Percentiles rank a stretch among this genome's conserved stretches.
Conservation (phyloP, 225 moss, liverwort and hornwort genomes). For the Anthoceros angustus region DNA sequence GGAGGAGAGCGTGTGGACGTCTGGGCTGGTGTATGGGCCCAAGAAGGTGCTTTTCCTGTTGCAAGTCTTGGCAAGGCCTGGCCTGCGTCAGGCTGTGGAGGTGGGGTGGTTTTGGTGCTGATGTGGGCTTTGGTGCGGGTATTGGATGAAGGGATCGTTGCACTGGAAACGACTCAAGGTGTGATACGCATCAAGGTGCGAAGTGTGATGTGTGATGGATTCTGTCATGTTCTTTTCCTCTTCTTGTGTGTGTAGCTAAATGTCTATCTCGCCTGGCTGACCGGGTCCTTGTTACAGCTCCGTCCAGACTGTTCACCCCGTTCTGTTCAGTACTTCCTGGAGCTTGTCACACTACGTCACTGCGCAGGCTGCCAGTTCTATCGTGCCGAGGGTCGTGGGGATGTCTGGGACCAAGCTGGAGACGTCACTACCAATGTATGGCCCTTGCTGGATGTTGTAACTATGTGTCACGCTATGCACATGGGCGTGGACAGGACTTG, state of each 20-base stretch:
- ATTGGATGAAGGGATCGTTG: constrained; percentile 39
- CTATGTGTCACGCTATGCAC: too few species aligned
- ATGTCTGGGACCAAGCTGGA: constrained; percentile 46
- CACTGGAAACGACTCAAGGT: constrained; percentile 36
- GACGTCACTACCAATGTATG: constrained; percentile 31
- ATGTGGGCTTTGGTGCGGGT: not conserved
- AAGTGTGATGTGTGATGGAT: not conserved
- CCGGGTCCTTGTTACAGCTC: constrained; percentile 33
- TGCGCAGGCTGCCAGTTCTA: constrained; percentile 74
- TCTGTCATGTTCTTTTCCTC: not conserved
- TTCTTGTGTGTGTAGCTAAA: not conserved
- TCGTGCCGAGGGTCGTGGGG: constrained; percentile 65
- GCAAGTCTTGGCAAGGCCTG: not conserved
- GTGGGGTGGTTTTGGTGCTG: not conserved
- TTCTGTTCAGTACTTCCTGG: constrained; percentile 45
- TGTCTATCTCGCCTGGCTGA: not conserved
- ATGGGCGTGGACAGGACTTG: too few species aligned
- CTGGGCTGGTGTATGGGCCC: constrained; percentile 41
- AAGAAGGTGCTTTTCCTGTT: constrained; percentile 25
- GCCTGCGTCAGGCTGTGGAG: not conserved
- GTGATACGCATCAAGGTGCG: constrained; percentile 44
- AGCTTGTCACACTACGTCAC: constrained; percentile 50
- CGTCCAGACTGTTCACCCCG: constrained; percentile 68
- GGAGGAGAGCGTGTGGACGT: constrained; percentile 61
- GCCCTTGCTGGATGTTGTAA: constrained; percentile 2